Evolutionary conservation across 2,329 filamentous ascomycete genomes (phyloP).

Genomic region (Cordyceps cicadae): DNA sequence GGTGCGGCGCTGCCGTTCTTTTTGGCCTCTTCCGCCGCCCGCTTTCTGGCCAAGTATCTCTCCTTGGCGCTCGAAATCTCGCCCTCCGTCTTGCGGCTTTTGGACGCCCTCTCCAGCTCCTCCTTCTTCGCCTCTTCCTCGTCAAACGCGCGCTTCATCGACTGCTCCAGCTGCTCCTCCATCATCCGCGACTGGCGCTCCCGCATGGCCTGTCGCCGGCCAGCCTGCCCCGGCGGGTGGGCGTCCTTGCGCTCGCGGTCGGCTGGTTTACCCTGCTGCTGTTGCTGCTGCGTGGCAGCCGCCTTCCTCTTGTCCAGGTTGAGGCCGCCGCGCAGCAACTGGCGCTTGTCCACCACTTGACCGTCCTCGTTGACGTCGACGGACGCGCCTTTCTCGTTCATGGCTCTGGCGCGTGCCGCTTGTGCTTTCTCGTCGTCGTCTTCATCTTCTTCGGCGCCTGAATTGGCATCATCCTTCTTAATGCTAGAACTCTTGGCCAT

Average conservation of each 20-base stretch:
- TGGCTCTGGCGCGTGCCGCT: slow-evolving; percentile 56
- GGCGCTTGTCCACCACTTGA: slow-evolving; percentile 75
- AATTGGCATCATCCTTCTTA: neutral
- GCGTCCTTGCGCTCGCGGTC: slow-evolving; percentile 26
- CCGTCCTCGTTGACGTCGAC: slow-evolving; percentile 75
- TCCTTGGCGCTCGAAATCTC: slow-evolving; percentile 74
- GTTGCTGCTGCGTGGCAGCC: slow-evolving; percentile 22
- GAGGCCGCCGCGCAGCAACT: slow-evolving; percentile 65
- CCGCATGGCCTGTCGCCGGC: slow-evolving; percentile 57
- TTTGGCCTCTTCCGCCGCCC: slow-evolving; percentile 62
- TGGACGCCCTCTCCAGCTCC: slow-evolving; percentile 56
- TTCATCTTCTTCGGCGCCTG: slow-evolving; percentile 22
- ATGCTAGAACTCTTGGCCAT: slow-evolving; percentile 33
- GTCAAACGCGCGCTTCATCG: slow-evolving; percentile 62
- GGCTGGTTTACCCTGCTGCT: slow-evolving; percentile 16
- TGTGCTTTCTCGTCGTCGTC: slow-evolving; percentile 44
- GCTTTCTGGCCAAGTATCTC: slow-evolving; percentile 69
- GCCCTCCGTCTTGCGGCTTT: slow-evolving; percentile 68
- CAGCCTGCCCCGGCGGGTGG: slow-evolving; percentile 30
- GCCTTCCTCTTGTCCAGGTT: slow-evolving; percentile 61
- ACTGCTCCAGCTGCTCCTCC: slow-evolving; percentile 65
- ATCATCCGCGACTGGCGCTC: slow-evolving; percentile 74
- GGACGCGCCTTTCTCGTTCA: slow-evolving; percentile 52
- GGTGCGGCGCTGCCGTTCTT: slow-evolving; percentile 33
- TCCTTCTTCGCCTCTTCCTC: slow-evolving; percentile 57